Evolutionary conservation across 306 rosid species (phyloP), one percentile per base, ranked within the genome.

Genomic region (Fagus sylvatica): DNA sequence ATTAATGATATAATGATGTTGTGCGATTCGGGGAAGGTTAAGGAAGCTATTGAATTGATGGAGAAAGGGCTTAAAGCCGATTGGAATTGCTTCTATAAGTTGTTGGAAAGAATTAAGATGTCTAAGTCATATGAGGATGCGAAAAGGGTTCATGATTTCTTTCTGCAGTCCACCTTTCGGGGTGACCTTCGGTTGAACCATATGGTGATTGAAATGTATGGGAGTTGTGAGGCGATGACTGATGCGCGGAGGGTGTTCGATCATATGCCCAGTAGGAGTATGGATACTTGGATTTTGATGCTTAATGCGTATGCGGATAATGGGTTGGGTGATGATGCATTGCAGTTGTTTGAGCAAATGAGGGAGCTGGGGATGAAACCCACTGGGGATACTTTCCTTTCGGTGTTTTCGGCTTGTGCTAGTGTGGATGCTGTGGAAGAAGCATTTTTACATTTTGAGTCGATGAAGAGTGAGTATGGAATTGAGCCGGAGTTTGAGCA

Each of bases 201-300:
- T 80, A 86, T 87, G 85, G 97, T 91, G 70, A 79, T 93, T 65
- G 94, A 86, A 51, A 90, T 93, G 98, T 88, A 85, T 76, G 92
- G 86, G 40, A 91, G 82, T 59, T 93, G 98, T 73, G 91, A 80
- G 37, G 90, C 93, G 78, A 89, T 88, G 97, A 88, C 84, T 53
- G 97, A 88, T 88, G 93, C 96, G 17, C 89, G 88, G 12, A 89
- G 98, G 54, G 97, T 94, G 88, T 93, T 93, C 49, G 97, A 94
- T 84, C 94, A 91, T 81, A 84, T 94, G 93, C 85, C 91, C 5
- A 90, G 87, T 5, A 82, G 88, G 78, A 83, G 74, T 69, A 83
- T 90, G 71, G 88, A 94, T 59, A 87, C 98, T 60, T 94, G 97
- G 94, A 92, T 86, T 80, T 78, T 90, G 85, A 90, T 91, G 96